Percentiles rank a stretch among this genome's conserved stretches.
These are phyloP conservation scores for Cydonia oblonga DNA, from an alignment of 331 rosid species.

Conservation along the genomic window DNA sequence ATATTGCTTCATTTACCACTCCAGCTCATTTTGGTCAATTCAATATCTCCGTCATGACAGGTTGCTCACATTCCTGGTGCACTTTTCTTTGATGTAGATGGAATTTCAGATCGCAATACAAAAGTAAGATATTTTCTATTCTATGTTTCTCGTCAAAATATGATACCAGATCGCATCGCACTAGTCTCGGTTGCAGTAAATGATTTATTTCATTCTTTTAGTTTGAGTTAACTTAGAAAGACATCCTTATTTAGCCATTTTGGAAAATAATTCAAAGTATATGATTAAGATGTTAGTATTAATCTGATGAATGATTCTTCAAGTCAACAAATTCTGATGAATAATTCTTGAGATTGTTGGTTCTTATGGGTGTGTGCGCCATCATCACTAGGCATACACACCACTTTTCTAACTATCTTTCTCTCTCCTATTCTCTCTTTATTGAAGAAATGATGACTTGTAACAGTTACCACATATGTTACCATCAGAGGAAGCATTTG, in stretches of 20 bases:
- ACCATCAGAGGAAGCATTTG: conserved; percentile 97
- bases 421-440: not conserved
- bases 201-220: not conserved
- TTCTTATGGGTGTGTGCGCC: not conserved
- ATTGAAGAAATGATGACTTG: conserved; percentile 11
- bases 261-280: not conserved
- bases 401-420: not conserved
- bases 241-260: not conserved
- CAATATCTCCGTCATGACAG: conserved; percentile 27
- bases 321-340: not conserved
- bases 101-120: conserved; percentile 69
- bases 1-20: not conserved
- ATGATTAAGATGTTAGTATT: not conserved
- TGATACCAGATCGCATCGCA: not conserved
- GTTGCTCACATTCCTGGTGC: conserved; percentile 99
- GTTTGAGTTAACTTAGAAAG: not conserved
- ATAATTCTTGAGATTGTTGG: not conserved
- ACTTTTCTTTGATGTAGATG: conserved; percentile 93
- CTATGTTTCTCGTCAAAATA: not conserved
- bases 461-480: conserved; percentile 94
- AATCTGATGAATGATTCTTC: not conserved
- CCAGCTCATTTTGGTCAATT: conserved; percentile 5
- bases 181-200: not conserved
- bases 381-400: not conserved
- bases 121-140: conserved; percentile 40